Percentiles rank a stretch among this genome's conserved stretches.
Evolutionary conservation across 2,329 filamentous ascomycete genomes (phyloP).

Genomic region (Alternaria atra): DNA sequence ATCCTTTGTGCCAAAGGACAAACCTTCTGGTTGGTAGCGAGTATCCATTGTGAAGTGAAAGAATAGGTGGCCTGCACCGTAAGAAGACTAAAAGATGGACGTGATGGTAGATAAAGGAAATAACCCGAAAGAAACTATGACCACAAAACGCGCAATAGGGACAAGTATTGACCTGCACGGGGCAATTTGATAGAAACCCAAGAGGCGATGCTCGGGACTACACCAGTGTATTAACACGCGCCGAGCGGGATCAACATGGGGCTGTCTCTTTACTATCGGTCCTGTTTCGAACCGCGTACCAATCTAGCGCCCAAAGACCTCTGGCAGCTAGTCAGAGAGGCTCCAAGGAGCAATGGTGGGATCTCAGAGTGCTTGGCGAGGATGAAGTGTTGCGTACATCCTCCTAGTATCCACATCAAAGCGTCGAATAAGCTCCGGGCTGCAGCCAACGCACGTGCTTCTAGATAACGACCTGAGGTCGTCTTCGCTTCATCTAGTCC

Average conservation of each 20-base stretch:
- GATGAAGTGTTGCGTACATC: constrained; percentile 42
- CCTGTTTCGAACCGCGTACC: constrained; percentile 42
- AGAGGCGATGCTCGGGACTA: constrained; percentile 25
- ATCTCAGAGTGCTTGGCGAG: constrained; percentile 42
- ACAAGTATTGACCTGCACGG: constrained; percentile 33
- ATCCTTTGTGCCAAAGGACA: constrained; percentile 37
- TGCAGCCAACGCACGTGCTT: constrained; percentile 31
- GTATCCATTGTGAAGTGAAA: constrained; percentile 40
- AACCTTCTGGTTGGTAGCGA: constrained; percentile 38
- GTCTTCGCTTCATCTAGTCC: constrained; percentile 31
- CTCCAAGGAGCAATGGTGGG: constrained; percentile 27
- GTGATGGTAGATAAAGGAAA: constrained; percentile 23
- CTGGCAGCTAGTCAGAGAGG: constrained; percentile 36
- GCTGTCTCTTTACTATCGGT: constrained; percentile 24
- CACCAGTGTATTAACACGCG: constrained; percentile 38
- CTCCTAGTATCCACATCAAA: constrained; percentile 42
- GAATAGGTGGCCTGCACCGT: constrained; percentile 46
- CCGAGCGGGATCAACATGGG: constrained; percentile 29
- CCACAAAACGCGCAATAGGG: constrained; percentile 23
- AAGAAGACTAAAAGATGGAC: constrained; percentile 28
- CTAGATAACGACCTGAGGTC: constrained; percentile 29
- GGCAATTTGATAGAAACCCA: constrained; percentile 31
- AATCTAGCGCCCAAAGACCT: constrained; percentile 29
- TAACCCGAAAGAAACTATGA: constrained; percentile 14
- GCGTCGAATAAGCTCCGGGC: constrained; percentile 40